phyloP scores from a whole-genome alignment of 208 protist species.

The Acanthamoeba rhysodes region DNA sequence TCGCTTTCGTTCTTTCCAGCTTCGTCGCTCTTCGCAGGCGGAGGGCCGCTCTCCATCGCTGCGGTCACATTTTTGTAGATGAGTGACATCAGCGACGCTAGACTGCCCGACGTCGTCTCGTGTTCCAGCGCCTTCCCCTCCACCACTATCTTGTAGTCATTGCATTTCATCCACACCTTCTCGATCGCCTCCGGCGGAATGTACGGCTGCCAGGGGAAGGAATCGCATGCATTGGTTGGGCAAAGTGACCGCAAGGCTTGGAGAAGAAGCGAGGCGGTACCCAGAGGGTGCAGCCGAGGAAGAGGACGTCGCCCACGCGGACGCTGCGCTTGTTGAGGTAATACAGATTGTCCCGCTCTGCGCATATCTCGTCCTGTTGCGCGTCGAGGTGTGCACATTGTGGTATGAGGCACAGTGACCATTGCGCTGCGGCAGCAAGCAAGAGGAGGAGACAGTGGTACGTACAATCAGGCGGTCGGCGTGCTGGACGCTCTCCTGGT shows the following conservation, averaged over 20 bases:
- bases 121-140: neutral
- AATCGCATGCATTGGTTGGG: neutral
- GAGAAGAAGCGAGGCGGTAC: neutral
- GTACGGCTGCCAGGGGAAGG: neutral
- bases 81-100: neutral
- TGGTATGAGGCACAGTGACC: neutral
- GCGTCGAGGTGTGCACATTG: neutral
- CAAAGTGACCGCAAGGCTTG: neutral
- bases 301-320: neutral
- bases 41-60: neutral
- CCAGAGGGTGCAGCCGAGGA: slow-evolving; percentile 47
- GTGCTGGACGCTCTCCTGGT: slow-evolving; percentile 36
- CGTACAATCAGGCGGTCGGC: neutral
- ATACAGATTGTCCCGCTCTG: neutral
- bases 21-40: neutral
- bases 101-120: neutral
- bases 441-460: neutral
- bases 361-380: slow-evolving; percentile 10
- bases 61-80: neutral
- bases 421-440: neutral
- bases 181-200: slow-evolving; percentile 23
- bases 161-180: neutral
- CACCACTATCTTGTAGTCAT: neutral
- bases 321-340: slow-evolving; percentile 52
- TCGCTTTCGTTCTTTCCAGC: neutral